phyloP scores from a whole-genome alignment of 2,329 filamentous ascomycete genomes.

The Plenodomus tracheiphilus region DNA sequence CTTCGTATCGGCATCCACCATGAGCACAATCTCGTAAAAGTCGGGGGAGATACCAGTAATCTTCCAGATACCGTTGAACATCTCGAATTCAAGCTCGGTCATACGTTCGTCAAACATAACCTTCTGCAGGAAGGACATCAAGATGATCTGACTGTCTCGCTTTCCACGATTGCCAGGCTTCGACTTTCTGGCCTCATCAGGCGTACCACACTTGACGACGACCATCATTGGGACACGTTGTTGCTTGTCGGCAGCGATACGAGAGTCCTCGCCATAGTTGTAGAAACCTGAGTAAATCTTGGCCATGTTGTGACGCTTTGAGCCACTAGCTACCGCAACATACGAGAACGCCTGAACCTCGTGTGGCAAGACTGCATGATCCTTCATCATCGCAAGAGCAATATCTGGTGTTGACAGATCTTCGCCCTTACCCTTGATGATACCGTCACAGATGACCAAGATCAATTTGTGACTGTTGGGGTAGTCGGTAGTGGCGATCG shows the following conservation, averaged over 20 bases:
- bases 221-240: slow-evolving; percentile 98
- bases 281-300: slow-evolving; percentile 99
- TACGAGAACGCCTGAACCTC: slow-evolving; percentile 93
- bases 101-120: slow-evolving; percentile 99
- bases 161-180: slow-evolving; percentile 98
- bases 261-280: slow-evolving; percentile 83
- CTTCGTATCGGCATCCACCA: slow-evolving; percentile 99
- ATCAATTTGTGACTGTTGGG: slow-evolving; percentile 99
- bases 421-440: slow-evolving; percentile 96
- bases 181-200: slow-evolving; percentile 75
- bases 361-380: slow-evolving; percentile 76
- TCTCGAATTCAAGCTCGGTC: slow-evolving; percentile 98
- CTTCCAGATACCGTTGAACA: slow-evolving; percentile 99
- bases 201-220: slow-evolving; percentile 93
- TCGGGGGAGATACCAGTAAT: slow-evolving; percentile 97
- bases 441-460: slow-evolving; percentile 92
- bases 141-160: slow-evolving; percentile 96
- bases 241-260: slow-evolving; percentile 82
- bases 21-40: slow-evolving; percentile 96
- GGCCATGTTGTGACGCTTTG: slow-evolving; percentile 99
- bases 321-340: slow-evolving; percentile 91
- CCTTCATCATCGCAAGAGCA: slow-evolving; percentile 90
- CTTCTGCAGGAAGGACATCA: slow-evolving; percentile 99
- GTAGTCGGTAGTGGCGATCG: slow-evolving; percentile 95
- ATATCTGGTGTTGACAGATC: slow-evolving; percentile 85